phyloP scores from a whole-genome alignment of 2,329 filamentous ascomycete genomes.

The Aaosphaeria pasadenensis region DNA sequence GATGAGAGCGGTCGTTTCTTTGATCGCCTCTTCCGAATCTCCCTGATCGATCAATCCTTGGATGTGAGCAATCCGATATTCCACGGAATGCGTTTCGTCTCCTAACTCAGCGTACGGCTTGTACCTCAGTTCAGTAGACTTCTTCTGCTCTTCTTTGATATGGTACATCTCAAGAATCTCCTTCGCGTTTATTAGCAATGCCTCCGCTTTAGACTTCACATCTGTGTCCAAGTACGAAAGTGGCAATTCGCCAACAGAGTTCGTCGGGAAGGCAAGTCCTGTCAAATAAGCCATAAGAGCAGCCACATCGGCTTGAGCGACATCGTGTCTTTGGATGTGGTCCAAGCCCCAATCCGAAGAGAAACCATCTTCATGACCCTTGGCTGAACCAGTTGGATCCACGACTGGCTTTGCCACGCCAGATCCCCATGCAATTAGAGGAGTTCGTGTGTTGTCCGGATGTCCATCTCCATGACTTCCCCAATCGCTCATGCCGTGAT shows the following conservation, averaged over 20 bases:
- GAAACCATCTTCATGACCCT: slow-evolving; percentile 83
- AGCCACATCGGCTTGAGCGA: slow-evolving; percentile 89
- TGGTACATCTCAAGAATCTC: slow-evolving; percentile 93
- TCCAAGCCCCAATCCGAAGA: slow-evolving; percentile 86
- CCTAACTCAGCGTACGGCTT: slow-evolving; percentile 71
- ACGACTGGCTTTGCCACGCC: slow-evolving; percentile 74
- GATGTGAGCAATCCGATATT: slow-evolving; percentile 67
- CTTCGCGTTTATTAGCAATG: slow-evolving; percentile 77
- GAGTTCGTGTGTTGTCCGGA: slow-evolving; percentile 93
- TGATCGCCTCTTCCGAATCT: slow-evolving; percentile 73
- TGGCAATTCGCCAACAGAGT: slow-evolving; percentile 91
- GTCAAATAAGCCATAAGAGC: slow-evolving; percentile 92
- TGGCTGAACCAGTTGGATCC: slow-evolving; percentile 57
- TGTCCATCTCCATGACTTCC: slow-evolving; percentile 98
- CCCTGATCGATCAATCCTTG: slow-evolving; percentile 63
- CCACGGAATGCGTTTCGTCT: slow-evolving; percentile 59
- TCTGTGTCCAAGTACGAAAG: slow-evolving; percentile 74
- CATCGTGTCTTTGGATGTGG: slow-evolving; percentile 80
- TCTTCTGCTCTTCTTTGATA: slow-evolving; percentile 87
- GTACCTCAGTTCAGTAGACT: slow-evolving; percentile 71
- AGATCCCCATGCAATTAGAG: slow-evolving; percentile 89
- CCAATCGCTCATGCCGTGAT: slow-evolving; percentile 99
- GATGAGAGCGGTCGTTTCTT: slow-evolving; percentile 73
- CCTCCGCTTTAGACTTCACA: slow-evolving; percentile 75
- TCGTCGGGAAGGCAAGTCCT: slow-evolving; percentile 87